phyloP scores from a whole-genome alignment of 2,329 filamentous ascomycete species.

The Colletotrichum sansevieriae region DNA sequence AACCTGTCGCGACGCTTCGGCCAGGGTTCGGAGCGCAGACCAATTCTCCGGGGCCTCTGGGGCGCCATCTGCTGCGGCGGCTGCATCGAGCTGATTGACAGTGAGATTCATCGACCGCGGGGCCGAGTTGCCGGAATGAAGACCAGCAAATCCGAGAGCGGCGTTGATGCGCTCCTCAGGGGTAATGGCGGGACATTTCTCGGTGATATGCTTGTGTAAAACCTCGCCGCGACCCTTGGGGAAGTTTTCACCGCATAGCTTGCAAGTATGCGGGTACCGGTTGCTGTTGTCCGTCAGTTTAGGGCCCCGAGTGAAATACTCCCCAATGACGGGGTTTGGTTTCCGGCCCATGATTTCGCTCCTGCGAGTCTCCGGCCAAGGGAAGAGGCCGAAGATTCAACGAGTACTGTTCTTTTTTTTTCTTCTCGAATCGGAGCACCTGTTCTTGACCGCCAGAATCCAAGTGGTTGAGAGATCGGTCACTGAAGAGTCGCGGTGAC shows the following conservation, averaged over 20 bases:
- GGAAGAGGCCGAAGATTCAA: not conserved
- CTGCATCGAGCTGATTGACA: constrained; percentile 35
- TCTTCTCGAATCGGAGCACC: not conserved
- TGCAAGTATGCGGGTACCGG: constrained; percentile 92
- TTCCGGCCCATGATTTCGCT: constrained; percentile 78
- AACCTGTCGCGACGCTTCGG: constrained; percentile 87
- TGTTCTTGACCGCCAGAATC: constrained; percentile 18
- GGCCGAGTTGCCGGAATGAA: constrained; percentile 36
- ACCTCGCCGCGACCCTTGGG: constrained; percentile 90
- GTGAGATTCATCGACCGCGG: constrained; percentile 41
- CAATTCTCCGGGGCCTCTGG: constrained; percentile 67
- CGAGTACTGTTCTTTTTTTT: not conserved
- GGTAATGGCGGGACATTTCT: constrained; percentile 86
- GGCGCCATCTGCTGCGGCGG: constrained; percentile 36
- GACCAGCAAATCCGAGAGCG: constrained; percentile 46
- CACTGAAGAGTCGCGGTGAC: constrained; percentile 32
- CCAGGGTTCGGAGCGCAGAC: constrained; percentile 87
- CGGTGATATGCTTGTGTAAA: constrained; percentile 83
- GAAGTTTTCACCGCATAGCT: constrained; percentile 88
- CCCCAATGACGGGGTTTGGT: constrained; percentile 85
- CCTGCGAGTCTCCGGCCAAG: not conserved
- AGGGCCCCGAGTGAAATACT: constrained; percentile 88
- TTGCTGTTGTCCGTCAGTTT: constrained; percentile 93
- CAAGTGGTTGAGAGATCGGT: constrained; percentile 18
- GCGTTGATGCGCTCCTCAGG: constrained; percentile 82